phyloP scores from a whole-genome alignment of 768 basidiomycete genomes.

The Amylocystis lapponica region DNA sequence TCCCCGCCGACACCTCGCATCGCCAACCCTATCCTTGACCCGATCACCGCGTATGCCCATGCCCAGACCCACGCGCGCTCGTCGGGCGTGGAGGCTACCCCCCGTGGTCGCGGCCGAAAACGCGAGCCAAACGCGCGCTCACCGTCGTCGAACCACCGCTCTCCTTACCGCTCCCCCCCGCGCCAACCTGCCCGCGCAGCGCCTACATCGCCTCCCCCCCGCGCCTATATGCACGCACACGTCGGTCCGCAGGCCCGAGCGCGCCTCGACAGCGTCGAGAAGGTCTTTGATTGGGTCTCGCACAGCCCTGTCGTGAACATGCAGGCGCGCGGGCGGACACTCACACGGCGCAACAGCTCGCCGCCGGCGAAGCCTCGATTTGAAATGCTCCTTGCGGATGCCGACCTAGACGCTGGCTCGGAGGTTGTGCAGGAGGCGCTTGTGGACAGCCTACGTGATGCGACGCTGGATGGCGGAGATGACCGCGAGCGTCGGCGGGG shows the following conservation, averaged over 20 bases:
- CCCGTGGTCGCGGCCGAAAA: constrained; percentile 19
- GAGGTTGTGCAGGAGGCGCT: constrained; percentile 4
- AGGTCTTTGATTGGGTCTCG: constrained; percentile 43
- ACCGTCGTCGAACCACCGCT: constrained; percentile 18
- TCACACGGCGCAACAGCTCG: constrained; percentile 49
- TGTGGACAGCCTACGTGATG: constrained; percentile 1
- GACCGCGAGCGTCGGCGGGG: constrained; percentile 34
- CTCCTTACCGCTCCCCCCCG: constrained; percentile 18
- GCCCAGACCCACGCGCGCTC: constrained; percentile 10
- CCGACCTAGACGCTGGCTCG: constrained; percentile 18
- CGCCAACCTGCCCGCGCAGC: constrained; percentile 4
- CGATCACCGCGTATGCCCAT: constrained; percentile 14
- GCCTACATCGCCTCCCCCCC: constrained; percentile 4
- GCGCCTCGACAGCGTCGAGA: constrained; percentile 33
- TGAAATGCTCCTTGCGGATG: constrained; percentile 36
- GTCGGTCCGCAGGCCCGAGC: constrained; percentile 13
- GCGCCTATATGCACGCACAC: constrained; percentile 5
- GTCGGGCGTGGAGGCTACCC: constrained; percentile 7
- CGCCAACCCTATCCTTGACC: constrained; percentile 16
- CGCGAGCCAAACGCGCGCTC: constrained; percentile 21
- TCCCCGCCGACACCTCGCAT: constrained; percentile 22
- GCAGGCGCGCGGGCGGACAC: constrained; percentile 24
- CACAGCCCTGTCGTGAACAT: constrained; percentile 26
- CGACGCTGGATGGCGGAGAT: too few relatives aligned
- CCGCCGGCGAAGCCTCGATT: constrained; percentile 35